Conservation (phyloP, 2,329 filamentous ascomycete genomes). For the Colletotrichum cordylinicola region DNA sequence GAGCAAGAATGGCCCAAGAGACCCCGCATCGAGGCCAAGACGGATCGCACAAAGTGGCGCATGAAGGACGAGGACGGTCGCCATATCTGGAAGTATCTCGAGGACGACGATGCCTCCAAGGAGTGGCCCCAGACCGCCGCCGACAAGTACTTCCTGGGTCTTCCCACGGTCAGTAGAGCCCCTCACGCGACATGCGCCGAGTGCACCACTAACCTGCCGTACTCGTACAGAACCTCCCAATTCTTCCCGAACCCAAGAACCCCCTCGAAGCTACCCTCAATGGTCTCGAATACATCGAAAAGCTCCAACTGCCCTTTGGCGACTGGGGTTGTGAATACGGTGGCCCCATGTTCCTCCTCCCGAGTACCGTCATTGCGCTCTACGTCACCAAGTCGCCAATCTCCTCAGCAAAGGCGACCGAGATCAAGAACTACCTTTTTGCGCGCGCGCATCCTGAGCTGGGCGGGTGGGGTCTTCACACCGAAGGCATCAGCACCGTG, state of each 20-base stretch:
- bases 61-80: conserved; percentile 81
- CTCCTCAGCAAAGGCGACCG: conserved; percentile 77
- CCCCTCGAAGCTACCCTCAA: conserved; percentile 83
- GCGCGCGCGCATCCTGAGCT: conserved; percentile 84
- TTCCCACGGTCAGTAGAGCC: conserved; percentile 69
- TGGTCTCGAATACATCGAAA: conserved; percentile 85
- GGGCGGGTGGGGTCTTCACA: conserved; percentile 97
- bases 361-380: conserved; percentile 84
- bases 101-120: conserved; percentile 71
- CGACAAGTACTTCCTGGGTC: conserved; percentile 88
- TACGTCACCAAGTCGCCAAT: conserved; percentile 90
- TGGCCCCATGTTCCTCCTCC: conserved; percentile 93
- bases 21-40: conserved; percentile 61
- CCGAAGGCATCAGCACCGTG: conserved; percentile 89
- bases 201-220: neutral
- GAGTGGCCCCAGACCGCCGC: conserved; percentile 86
- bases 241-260: conserved; percentile 72
- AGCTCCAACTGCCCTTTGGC: conserved; percentile 85
- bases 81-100: conserved; percentile 94
- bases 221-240: conserved; percentile 69
- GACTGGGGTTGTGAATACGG: conserved; percentile 99
- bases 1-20: conserved; percentile 46
- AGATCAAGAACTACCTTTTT: conserved; percentile 92
- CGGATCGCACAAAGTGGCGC: conserved; percentile 85
- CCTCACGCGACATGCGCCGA: neutral